A percentile compares a stretch with the other conserved stretches of the same genome.
Evolutionary conservation across 2,329 filamentous ascomycete species (phyloP).

Genomic region (Fusarium stilboides): DNA sequence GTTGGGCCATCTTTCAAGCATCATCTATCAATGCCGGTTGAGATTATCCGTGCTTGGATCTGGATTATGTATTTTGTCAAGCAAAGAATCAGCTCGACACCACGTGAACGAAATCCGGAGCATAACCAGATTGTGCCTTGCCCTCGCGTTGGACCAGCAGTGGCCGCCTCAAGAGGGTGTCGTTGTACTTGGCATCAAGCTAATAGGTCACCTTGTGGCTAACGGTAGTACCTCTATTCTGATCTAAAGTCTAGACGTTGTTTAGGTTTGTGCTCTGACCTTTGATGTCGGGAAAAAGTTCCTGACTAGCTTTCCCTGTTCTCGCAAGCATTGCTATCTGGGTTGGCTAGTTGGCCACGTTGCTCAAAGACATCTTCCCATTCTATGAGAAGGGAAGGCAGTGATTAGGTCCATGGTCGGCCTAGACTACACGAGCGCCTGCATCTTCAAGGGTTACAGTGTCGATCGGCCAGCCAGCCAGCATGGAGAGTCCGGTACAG

Average conservation of each 20-base stretch:
- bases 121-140: constrained; percentile 32
- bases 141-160: constrained; percentile 25
- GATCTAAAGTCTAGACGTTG: constrained; percentile 26
- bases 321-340: neutral
- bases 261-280: constrained; percentile 41
- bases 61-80: constrained; percentile 8
- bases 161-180: constrained; percentile 31
- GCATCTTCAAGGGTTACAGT: constrained; percentile 29
- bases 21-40: constrained; percentile 9
- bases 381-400: constrained; percentile 2
- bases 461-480: constrained; percentile 31
- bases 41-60: neutral
- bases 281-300: constrained; percentile 1
- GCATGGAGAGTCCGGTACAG: constrained; percentile 29
- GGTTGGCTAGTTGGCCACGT: constrained; percentile 15
- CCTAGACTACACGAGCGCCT: constrained; percentile 16
- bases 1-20: constrained; percentile 6
- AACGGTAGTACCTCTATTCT: constrained; percentile 21
- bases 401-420: constrained; percentile 1
- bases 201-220: constrained; percentile 26
- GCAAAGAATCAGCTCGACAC: constrained; percentile 12
- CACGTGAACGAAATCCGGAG: constrained; percentile 30
- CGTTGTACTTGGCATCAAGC: constrained; percentile 36
- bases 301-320: constrained; percentile 12
- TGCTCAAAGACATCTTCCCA: constrained; percentile 4